Evolutionary conservation across 1,139 yeast genomes (phyloP), one percentile per base, ranked within the genome.

Genomic region (Hyphopichia wangnamkhiaoensis): DNA sequence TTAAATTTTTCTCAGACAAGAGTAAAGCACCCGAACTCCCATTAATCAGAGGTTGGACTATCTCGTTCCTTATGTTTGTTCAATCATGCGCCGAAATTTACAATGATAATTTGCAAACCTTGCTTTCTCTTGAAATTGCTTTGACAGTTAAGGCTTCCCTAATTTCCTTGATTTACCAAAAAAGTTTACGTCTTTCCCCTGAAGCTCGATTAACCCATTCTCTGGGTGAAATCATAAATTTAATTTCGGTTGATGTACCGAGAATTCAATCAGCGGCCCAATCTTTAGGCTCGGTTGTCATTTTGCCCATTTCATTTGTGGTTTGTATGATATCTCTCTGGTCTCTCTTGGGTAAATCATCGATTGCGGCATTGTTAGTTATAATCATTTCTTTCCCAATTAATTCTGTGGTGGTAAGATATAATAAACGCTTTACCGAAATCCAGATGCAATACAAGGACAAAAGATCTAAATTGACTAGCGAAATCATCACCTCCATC

Each of bases 361-460:
- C 84, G 4, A 65, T 80, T 48, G 79, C 82, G 0, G 88, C 87
- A n/a, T 58, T 82, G 3, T 55, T 65, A 0, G 69, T 79, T 2
- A 73, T 83, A 70, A 49, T 67, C 0, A 53, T 82, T 4, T 71
- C 80, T 64, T 66, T 82, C 41, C 93, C 93, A 0, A 41, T 82
- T 26, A 83, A 82, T 46, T 63, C 80, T 3, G 49, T 65, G 9
- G 46, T 82, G 8, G 74, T 85, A 2, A 70, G 67, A 45, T 65
- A 63, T 34, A 59, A 78, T 41, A 76, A 80, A 51, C 51, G 53
- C 6, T 58, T 77, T 45, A 76, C 79, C 44, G 79, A 79, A 43
- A 63, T 71, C 18, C 87, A 83, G 54, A 85, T 87, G 95, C 70
- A 68, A 39, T 71, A 74, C 45, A 85, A 84, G 50, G 93, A 85